A percentile compares a stretch with the other conserved stretches of the same genome.
Conservation (phyloP, 768 basidiomycete genomes). For the Kondoa malvinella region DNA sequence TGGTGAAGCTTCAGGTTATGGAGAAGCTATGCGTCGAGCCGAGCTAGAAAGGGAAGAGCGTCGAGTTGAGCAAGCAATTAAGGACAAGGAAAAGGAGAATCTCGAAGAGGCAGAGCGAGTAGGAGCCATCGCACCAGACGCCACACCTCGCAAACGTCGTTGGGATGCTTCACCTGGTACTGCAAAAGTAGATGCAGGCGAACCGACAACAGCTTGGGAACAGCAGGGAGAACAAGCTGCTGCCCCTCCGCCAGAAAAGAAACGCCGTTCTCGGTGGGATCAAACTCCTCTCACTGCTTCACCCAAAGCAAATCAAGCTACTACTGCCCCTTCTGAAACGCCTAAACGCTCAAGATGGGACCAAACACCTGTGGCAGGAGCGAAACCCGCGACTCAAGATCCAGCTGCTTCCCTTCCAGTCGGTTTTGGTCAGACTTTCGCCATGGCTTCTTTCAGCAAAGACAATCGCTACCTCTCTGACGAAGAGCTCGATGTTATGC, state of each 20-base stretch:
- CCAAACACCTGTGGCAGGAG: constrained; percentile 57
- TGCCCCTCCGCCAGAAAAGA: constrained; percentile 48
- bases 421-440: constrained; percentile 19
- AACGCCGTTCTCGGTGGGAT: constrained; percentile 91
- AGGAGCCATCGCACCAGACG: constrained; percentile 44
- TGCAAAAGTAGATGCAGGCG: background rate
- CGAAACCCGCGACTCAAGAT: constrained; percentile 36
- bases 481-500: constrained; percentile 80
- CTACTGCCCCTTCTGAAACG: constrained; percentile 41
- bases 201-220: constrained; percentile 10
- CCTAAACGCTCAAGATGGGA: constrained; percentile 94
- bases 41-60: constrained; percentile 85
- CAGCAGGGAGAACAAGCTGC: constrained; percentile 32
- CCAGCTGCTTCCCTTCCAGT: constrained; percentile 19
- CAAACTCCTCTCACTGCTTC: constrained; percentile 49
- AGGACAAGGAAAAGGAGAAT: constrained; percentile 68
- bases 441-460: constrained; percentile 59
- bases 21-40: constrained; percentile 82
- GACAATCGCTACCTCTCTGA: constrained; percentile 91
- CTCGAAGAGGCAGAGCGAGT: constrained; percentile 68
- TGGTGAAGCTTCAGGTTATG: constrained; percentile 69
- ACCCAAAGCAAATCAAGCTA: constrained; percentile 18
- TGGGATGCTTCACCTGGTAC: constrained; percentile 44
- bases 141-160: constrained; percentile 48
- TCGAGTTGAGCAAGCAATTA: constrained; percentile 47